A percentile compares a stretch with the other conserved stretches of the same genome.
Evolutionary conservation across 768 basidiomycete species (phyloP).

Genomic region (Strobilomyces dryophilus): DNA sequence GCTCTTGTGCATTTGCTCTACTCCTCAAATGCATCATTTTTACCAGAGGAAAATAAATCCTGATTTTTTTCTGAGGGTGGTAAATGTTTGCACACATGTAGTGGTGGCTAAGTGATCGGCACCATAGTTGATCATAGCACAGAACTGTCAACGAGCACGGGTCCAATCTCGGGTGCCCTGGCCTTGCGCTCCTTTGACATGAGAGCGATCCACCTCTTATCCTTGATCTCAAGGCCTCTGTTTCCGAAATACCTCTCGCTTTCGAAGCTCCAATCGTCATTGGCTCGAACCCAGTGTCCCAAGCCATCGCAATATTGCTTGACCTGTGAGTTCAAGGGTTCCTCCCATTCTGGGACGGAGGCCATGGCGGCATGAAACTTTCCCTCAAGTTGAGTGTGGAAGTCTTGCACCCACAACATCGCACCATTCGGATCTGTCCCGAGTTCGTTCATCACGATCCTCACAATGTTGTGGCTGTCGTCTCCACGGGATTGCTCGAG

Average conservation of each 20-base stretch:
- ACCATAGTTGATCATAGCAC: not conserved
- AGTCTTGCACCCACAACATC: conserved; percentile 13
- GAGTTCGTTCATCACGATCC: conserved; percentile 44
- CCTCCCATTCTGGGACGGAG: conserved; percentile 37
- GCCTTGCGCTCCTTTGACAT: conserved; percentile 1
- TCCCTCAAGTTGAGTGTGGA: not conserved
- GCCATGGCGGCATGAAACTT: conserved; percentile 17
- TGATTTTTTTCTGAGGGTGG: no score
- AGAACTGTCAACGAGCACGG: conserved; percentile 2
- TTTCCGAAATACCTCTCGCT: conserved; percentile 7
- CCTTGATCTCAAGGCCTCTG: conserved; percentile 3
- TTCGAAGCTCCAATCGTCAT: conserved; percentile 7
- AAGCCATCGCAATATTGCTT: conserved; percentile 42
- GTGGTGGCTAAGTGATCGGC: no score
- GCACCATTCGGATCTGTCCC: conserved; percentile 14
- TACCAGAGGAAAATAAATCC: no score
- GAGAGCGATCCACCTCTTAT: conserved; percentile 6
- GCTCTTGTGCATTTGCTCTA: no score
- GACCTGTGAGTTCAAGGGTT: conserved; percentile 39
- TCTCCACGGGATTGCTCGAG: conserved; percentile 29
- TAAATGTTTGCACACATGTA: no score
- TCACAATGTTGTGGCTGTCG: conserved; percentile 39
- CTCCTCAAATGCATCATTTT: no score
- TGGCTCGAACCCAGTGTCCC: conserved; percentile 41
- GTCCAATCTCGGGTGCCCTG: not conserved